Evolutionary conservation across 2,329 filamentous ascomycete species (phyloP).

Genomic region (Sclerotinia spermophila): DNA sequence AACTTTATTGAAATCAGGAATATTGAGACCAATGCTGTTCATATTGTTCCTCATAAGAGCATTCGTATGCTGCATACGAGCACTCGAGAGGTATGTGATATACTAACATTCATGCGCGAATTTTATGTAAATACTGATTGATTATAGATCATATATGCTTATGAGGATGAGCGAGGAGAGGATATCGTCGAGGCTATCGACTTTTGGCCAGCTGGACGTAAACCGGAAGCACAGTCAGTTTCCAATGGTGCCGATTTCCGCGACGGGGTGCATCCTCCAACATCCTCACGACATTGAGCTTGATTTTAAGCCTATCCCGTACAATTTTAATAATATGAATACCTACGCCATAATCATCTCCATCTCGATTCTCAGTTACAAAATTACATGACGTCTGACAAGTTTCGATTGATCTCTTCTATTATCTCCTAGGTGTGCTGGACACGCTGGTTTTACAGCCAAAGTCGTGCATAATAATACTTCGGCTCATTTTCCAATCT

Average conservation of each 20-base stretch:
- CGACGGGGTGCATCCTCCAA: conserved; percentile 26
- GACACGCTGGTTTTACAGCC: conserved; percentile 17
- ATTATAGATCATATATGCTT: conserved; percentile 86
- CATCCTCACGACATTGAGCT: conserved; percentile 32
- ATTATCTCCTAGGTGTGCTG: conserved; percentile 19
- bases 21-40: conserved; percentile 90
- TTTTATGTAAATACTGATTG: conserved; percentile 25
- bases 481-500: conserved; percentile 12
- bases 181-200: conserved; percentile 93
- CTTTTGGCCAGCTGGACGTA: conserved; percentile 64
- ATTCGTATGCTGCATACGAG: conserved; percentile 97
- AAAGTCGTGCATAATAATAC: conserved; percentile 20
- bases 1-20: conserved; percentile 97
- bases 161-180: conserved; percentile 91
- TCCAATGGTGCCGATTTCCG: conserved; percentile 23
- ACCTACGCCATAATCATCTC: conserved; percentile 15
- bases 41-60: conserved; percentile 94
- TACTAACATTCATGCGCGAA: neutral
- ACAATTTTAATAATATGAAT: conserved; percentile 18
- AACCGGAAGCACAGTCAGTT: conserved; percentile 31
- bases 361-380: conserved; percentile 15
- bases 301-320: conserved; percentile 1
- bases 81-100: conserved; percentile 77
- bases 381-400: conserved; percentile 18
- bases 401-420: conserved; percentile 17